These are phyloP conservation scores for Neolentinus lepideus DNA, from an alignment of 1,284 basidiomycete species.

Conservation along the genomic window DNA sequence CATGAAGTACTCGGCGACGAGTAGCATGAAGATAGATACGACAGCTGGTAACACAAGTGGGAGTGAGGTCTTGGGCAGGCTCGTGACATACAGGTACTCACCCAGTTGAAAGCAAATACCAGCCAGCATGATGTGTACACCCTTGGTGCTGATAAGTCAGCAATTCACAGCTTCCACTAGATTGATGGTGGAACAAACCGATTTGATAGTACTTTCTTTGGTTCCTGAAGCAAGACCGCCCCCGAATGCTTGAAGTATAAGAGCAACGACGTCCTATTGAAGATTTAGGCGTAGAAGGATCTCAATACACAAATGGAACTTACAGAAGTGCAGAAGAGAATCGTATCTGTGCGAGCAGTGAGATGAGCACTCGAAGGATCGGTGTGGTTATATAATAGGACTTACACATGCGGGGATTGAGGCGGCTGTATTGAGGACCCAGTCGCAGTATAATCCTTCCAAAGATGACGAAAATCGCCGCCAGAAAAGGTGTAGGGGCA, in stretches of 20 bases:
- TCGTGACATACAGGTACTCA: conserved; percentile 11
- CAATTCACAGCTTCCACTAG: neutral
- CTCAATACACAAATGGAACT: conserved; percentile 2
- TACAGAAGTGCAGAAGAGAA: conserved; percentile 27
- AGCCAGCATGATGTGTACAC: conserved; percentile 41
- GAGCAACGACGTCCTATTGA: conserved; percentile 29
- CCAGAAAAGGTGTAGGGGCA: conserved; percentile 40
- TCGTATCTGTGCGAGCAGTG: conserved; percentile 21
- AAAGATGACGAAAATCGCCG: conserved; percentile 42
- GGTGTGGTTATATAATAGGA: neutral
- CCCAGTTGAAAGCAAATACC: conserved; percentile 37
- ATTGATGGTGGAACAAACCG: neutral
- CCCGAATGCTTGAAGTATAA: conserved; percentile 36
- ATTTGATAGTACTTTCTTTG: neutral
- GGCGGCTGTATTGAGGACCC: conserved; percentile 33
- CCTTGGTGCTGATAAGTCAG: conserved; percentile 15
- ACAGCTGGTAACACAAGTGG: conserved; percentile 21
- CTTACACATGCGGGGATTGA: conserved; percentile 23
- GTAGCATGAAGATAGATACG: conserved; percentile 32
- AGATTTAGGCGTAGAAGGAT: neutral
- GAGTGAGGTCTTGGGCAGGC: neutral
- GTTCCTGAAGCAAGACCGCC: conserved; percentile 20
- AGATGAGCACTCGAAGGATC: neutral
- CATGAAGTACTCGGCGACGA: conserved; percentile 39
- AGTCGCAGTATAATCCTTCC: conserved; percentile 32